A percentile compares a stretch with the other conserved stretches of the same genome.
Evolutionary conservation across 441 rosid genomes (phyloP).

Genomic region (Euphorbia schlechtendalii): DNA sequence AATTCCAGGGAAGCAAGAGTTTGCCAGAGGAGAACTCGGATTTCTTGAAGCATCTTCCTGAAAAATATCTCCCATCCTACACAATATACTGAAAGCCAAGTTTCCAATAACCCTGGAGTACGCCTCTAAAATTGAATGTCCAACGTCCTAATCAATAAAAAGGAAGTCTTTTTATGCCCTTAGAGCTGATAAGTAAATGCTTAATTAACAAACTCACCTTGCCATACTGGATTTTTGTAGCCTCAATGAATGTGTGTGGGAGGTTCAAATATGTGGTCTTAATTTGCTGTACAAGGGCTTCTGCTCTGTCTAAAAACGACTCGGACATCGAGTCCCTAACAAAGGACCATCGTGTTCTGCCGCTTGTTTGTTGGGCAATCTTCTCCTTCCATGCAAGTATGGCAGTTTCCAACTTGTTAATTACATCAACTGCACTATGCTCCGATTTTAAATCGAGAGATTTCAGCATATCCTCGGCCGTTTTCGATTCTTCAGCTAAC

Average conservation of each 20-base stretch:
- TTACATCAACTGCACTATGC: slow-evolving; percentile 53
- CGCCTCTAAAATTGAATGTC: slow-evolving; percentile 75
- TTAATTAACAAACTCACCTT: slow-evolving; percentile 41
- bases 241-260: slow-evolving; percentile 77
- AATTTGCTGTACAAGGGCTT: slow-evolving; percentile 46
- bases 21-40: slow-evolving; percentile 48
- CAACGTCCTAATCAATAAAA: slow-evolving; percentile 53
- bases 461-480: slow-evolving; percentile 42
- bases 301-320: slow-evolving; percentile 50
- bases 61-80: slow-evolving; percentile 71
- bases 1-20: slow-evolving; percentile 38
- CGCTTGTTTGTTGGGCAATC: slow-evolving; percentile 40
- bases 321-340: slow-evolving; percentile 61
- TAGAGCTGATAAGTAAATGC: background rate
- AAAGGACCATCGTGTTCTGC: slow-evolving; percentile 72
- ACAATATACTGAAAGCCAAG: slow-evolving; percentile 66
- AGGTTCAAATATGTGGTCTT: slow-evolving; percentile 63
- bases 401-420: slow-evolving; percentile 79
- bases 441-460: slow-evolving; percentile 59
- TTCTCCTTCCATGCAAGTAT: slow-evolving; percentile 67
- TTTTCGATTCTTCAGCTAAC: slow-evolving; percentile 40
- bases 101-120: slow-evolving; percentile 75
- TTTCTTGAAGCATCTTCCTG: slow-evolving; percentile 67
- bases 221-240: slow-evolving; percentile 82
- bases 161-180: background rate